Percentiles rank a stretch among this genome's conserved stretches.
phyloP scores from a whole-genome alignment of 352 stramenopile species.

The Globisporangium paddicum region DNA sequence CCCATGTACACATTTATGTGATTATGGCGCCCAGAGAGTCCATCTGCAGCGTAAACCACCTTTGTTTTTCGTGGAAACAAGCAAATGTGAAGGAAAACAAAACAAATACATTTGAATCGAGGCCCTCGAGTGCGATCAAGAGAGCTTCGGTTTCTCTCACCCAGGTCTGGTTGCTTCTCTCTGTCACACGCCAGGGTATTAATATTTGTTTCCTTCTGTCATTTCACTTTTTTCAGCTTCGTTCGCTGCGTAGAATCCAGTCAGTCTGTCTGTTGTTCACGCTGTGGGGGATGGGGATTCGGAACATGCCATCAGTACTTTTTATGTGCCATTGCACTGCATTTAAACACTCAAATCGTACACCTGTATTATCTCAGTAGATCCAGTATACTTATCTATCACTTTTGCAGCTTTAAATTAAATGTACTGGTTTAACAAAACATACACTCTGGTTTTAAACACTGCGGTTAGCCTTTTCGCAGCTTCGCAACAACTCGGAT shows the following conservation, averaged over 20 bases:
- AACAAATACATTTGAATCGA: too few relatives aligned
- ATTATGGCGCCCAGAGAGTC: neutral
- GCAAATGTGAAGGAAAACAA: too few relatives aligned
- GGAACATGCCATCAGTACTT: neutral
- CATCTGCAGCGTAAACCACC: neutral
- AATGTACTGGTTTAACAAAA: too few relatives aligned
- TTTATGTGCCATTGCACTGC: neutral
- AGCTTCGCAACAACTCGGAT: too few relatives aligned
- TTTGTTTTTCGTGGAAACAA: neutral
- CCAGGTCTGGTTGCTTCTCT: neutral
- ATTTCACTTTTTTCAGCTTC: neutral
- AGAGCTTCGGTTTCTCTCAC: conserved; percentile 1
- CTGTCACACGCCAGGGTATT: neutral
- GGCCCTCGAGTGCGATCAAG: too few relatives aligned
- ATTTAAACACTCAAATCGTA: neutral
- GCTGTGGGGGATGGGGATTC: neutral
- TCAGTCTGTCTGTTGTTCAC: neutral
- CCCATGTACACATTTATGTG: neutral
- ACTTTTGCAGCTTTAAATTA: too few relatives aligned
- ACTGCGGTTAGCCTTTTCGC: neutral
- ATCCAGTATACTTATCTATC: too few relatives aligned
- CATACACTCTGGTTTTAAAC: too few relatives aligned
- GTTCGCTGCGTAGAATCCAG: conserved; percentile 6
- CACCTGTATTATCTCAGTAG: too few relatives aligned
- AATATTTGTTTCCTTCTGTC: neutral